Evolutionary conservation across 805 yeast species (phyloP).

Genomic region (Kuraishia floccosa): DNA sequence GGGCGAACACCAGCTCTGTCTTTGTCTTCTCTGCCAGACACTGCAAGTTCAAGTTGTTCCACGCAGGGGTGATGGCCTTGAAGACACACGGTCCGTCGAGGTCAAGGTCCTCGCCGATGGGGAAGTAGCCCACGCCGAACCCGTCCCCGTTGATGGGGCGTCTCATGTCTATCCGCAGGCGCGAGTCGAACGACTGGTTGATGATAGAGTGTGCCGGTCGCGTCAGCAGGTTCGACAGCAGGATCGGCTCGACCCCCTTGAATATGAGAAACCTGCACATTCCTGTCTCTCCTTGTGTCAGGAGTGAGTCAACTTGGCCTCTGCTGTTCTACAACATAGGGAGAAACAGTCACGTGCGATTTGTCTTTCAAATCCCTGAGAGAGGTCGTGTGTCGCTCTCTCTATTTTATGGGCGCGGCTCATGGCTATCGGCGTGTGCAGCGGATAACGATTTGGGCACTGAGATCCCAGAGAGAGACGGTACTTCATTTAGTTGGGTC

Average conservation of each 20-base stretch:
- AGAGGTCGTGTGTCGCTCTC: no score
- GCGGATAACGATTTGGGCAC: no score
- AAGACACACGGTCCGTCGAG: slow-evolving; percentile 80
- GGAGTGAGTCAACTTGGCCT: no score
- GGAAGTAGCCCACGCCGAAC: slow-evolving; percentile 92
- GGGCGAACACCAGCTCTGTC: slow-evolving; percentile 80
- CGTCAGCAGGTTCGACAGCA: slow-evolving; percentile 77
- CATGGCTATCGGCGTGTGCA: no score
- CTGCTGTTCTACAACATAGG: no score
- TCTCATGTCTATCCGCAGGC: slow-evolving; percentile 77
- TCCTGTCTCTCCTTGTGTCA: not conserved
- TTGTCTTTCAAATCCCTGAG: no score
- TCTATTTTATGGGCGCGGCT: no score
- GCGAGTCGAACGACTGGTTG: slow-evolving; percentile 87
- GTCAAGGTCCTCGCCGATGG: slow-evolving; percentile 34
- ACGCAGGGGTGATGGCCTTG: slow-evolving; percentile 94
- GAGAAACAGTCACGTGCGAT: no score
- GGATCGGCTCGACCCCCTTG: slow-evolving; percentile 83
- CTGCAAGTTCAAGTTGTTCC: slow-evolving; percentile 91
- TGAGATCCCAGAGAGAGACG: no score
- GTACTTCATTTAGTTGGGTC: no score
- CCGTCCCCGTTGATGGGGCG: slow-evolving; percentile 98
- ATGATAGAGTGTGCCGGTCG: slow-evolving; percentile 96
- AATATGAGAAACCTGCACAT: slow-evolving; percentile 94
- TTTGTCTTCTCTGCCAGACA: slow-evolving; percentile 82